These are phyloP conservation scores for Areca catechu DNA, from an alignment of 176 grass and related monocot species.

Conservation along the genomic window DNA sequence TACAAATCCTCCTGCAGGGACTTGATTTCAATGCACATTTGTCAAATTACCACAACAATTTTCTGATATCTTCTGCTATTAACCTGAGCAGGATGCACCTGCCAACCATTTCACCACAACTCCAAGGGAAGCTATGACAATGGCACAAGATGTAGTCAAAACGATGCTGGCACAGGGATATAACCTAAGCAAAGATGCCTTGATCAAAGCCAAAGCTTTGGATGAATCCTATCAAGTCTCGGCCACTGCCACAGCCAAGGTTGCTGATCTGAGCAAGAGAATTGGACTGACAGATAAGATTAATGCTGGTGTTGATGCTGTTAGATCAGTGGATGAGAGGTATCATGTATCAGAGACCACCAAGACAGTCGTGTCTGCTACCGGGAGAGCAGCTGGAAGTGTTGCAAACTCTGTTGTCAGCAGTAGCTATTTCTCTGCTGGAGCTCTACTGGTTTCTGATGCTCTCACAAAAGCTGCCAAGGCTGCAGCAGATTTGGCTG, in stretches of 20 bases:
- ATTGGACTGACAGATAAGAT: constrained; percentile 75
- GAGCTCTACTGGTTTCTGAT: constrained; percentile 77
- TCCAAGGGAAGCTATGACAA: constrained; percentile 58
- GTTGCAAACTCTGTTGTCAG: constrained; percentile 51
- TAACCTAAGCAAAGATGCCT: constrained; percentile 75
- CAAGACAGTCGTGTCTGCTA: constrained; percentile 51
- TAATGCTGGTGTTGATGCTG: constrained; percentile 50
- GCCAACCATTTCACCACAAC: constrained; percentile 56
- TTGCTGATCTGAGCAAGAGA: constrained; percentile 75
- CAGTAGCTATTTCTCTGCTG: constrained; percentile 90
- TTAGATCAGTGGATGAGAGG: constrained; percentile 68
- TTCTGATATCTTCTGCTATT: neutral
- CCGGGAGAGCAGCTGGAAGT: constrained; percentile 50
- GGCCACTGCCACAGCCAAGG: constrained; percentile 47
- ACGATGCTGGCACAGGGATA: constrained; percentile 73
- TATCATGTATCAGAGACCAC: constrained; percentile 55
- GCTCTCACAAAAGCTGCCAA: constrained; percentile 62
- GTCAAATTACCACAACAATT: too few relatives aligned
- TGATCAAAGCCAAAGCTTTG: constrained; percentile 79
- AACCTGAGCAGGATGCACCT: constrained; percentile 38
- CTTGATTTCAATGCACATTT: too few relatives aligned
- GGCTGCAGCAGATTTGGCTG: constrained; percentile 56
- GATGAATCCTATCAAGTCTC: constrained; percentile 70
- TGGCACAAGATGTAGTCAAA: constrained; percentile 77
- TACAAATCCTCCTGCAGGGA: too few relatives aligned